Base-by-base conservation (phyloP, 2,329 filamentous ascomycete species). In the Fusarium sp. region DNA sequence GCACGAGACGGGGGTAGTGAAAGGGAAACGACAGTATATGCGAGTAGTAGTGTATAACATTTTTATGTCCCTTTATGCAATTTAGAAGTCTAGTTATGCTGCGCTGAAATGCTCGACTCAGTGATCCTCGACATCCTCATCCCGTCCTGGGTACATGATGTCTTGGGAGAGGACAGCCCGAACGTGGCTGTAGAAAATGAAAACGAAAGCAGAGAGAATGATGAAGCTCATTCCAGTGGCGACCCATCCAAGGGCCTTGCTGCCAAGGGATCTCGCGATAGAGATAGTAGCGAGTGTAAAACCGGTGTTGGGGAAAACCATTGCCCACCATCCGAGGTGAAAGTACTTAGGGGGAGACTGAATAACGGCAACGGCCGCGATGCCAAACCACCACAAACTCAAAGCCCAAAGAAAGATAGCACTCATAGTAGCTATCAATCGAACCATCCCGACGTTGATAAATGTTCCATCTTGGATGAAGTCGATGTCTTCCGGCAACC, bases 351-450 rank as follows among this genome's bases (percentile, higher is more conserved):
- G 85, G 9, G 82, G 77, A 77, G 80, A 73, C 30, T 81, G 73
- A 28, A 81, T 45, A 24, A 83, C 79, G 14, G 82, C 81, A 12
- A 83, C 70, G 14, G 75, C 61, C 12, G 78, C 81, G 39, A 84
- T 82, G 18, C 77, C 84, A 78, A 88, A 90, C 86, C 87, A 89
- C 87, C 89, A 90, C 22, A 86, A 79, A 62, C 84, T 84, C 18
- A 94, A 79, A 0, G 89, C 87, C 92, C 92, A 94, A 12, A 94
- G 81, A 73, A 87, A 88, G n/a, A 93, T 84, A 1, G 85, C 87
- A 4, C 78, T 77, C 44, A 88, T 81, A 2, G 87, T 67, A 7
- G 86, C 85, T 54, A 87, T 80, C 22, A 83, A 83, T n/a, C 83
- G 80, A 57, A 89, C 82, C 24, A 84, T 76, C 39, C 76, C 74